Conservation (phyloP, 192 early-diverging fungal genomes). For the Irineochytrium annulatum region DNA sequence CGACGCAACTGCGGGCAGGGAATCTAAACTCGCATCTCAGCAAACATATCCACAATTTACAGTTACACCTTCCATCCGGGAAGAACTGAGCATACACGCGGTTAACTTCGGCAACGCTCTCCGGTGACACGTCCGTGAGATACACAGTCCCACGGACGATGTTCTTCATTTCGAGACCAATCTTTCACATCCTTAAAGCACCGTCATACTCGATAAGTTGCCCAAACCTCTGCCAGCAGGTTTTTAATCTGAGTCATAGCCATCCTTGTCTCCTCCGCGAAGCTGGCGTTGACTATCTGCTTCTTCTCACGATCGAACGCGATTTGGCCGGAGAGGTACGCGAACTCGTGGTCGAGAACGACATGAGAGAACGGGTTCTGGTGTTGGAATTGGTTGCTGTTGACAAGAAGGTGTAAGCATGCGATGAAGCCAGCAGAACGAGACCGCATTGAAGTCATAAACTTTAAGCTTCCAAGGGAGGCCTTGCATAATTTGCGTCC, state of each 20-base stretch:
- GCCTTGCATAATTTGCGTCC: no score
- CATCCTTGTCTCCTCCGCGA: constrained; percentile 6
- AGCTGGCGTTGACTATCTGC: constrained; percentile 6
- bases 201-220: no score
- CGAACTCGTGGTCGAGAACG: constrained; percentile 8
- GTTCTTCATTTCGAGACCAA: constrained; percentile 1
- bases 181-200: no score
- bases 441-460: no score
- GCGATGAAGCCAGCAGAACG: no score
- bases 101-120: constrained; percentile 24
- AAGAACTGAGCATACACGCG: constrained; percentile 12
- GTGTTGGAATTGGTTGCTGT: not conserved
- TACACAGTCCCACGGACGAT: constrained; percentile 19
- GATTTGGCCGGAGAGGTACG: constrained; percentile 17
- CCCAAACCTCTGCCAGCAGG: constrained; percentile 9
- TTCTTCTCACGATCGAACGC: constrained; percentile 11
- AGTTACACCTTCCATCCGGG: constrained; percentile 1
- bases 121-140: constrained; percentile 18
- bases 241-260: constrained; percentile 16
- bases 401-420: no score
- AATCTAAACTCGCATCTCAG: no score
- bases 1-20: constrained; percentile 21
- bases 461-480: no score
- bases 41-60: no score
- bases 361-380: not conserved